Evolutionary conservation across 306 rosid genomes (phyloP).

Genomic region (Trifolium subterraneum): DNA sequence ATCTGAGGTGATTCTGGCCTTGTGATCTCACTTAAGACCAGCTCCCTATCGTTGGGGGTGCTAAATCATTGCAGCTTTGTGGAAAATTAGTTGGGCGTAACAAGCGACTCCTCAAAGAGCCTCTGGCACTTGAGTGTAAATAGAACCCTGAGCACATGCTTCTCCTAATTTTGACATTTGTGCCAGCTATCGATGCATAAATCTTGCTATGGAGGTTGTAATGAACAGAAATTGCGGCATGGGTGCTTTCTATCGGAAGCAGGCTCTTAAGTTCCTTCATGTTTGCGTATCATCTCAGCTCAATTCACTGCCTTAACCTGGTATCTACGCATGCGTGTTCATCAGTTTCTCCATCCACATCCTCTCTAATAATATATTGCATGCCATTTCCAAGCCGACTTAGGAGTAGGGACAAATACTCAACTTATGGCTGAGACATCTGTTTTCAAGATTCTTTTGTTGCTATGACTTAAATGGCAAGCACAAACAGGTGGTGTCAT

Average conservation of each 20-base stretch:
- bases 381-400: conserved; percentile 74
- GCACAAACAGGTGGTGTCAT: no score
- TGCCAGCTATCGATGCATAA: conserved; percentile 92
- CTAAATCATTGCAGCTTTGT: conserved; percentile 93
- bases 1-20: conserved; percentile 87
- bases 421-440: conserved; percentile 98
- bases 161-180: conserved; percentile 92
- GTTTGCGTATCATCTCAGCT: conserved; percentile 95
- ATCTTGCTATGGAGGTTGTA: conserved; percentile 89
- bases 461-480: no score
- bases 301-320: conserved; percentile 74
- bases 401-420: conserved; percentile 98
- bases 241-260: conserved; percentile 83
- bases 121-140: conserved; percentile 92
- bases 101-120: conserved; percentile 93
- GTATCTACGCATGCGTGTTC: no score
- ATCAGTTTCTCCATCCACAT: conserved; percentile 4
- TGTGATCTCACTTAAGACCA: conserved; percentile 96
- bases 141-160: conserved; percentile 97
- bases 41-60: conserved; percentile 91
- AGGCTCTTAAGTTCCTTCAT: conserved; percentile 87
- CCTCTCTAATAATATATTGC: neutral
- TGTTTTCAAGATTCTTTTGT: conserved; percentile 88
- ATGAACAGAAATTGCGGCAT: conserved; percentile 69
- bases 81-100: conserved; percentile 97